Conservation (phyloP, 108 stramenopile genomes). For the Skeletonema potamos region DNA sequence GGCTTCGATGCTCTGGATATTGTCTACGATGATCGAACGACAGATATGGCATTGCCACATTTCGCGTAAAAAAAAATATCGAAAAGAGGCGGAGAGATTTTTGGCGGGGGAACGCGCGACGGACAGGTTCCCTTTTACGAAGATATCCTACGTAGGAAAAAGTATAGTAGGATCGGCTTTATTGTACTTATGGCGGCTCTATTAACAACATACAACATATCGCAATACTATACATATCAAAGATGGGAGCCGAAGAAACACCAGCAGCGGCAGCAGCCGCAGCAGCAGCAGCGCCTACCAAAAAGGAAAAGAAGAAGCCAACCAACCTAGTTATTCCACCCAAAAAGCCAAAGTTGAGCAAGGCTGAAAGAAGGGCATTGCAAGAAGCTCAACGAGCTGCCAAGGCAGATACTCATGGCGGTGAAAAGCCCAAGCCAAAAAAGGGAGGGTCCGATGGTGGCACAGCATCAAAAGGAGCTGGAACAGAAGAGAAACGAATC, state of each 20-base stretch:
- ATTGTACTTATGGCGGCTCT: too few species aligned
- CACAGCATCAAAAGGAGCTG: slow-evolving; percentile 1
- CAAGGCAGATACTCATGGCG: slow-evolving; percentile 74
- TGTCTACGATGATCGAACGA: background rate
- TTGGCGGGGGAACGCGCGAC: too few species aligned
- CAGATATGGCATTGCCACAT: background rate
- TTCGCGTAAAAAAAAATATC: too few species aligned
- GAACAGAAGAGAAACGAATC: slow-evolving; percentile 6
- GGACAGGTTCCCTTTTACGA: too few species aligned
- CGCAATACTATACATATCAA: too few species aligned
- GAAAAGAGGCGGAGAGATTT: too few species aligned
- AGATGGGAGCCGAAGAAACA: slow-evolving; percentile 1
- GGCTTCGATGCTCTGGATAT: background rate
- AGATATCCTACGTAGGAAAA: too few species aligned
- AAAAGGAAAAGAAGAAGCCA: slow-evolving; percentile 62
- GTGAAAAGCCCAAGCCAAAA: slow-evolving; percentile 16
- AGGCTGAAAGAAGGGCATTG: slow-evolving; percentile 91
- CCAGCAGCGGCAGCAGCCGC: background rate
- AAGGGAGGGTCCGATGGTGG: slow-evolving; percentile 3
- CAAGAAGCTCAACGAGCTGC: slow-evolving; percentile 94
- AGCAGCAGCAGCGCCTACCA: slow-evolving; percentile 36
- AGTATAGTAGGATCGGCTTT: too few species aligned
- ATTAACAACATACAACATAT: too few species aligned
- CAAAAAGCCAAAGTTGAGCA: slow-evolving; percentile 88
- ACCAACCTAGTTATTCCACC: slow-evolving; percentile 72